Evolutionary conservation across 31 red algal species (phyloP).

Genomic region (Endocladia muricata): DNA sequence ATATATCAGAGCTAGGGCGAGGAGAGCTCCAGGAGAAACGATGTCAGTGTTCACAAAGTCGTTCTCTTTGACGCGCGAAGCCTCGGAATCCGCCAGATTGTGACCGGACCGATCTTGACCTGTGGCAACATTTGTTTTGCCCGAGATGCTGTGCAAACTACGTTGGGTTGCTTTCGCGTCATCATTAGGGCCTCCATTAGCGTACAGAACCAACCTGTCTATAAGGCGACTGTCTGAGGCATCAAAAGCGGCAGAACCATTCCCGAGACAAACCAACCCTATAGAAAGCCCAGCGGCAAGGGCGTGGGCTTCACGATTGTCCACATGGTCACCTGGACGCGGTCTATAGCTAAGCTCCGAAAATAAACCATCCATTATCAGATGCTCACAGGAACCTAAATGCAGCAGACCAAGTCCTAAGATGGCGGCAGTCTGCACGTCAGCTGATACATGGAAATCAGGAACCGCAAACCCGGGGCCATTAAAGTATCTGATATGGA

Average conservation of each 20-base stretch:
- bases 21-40: conserved; percentile 73
- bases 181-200: conserved; percentile 56
- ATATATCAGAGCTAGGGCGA: conserved; percentile 83
- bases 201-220: conserved; percentile 64
- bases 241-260: conserved; percentile 64
- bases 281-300: conserved; percentile 87
- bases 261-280: conserved; percentile 82
- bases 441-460: conserved; percentile 89
- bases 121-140: neutral
- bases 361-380: conserved; percentile 87
- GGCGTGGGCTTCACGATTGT: conserved; percentile 77
- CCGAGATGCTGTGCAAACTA: conserved; percentile 1
- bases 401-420: conserved; percentile 91
- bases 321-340: conserved; percentile 64
- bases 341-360: conserved; percentile 70
- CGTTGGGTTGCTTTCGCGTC: neutral
- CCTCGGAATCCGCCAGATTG: conserved; percentile 55
- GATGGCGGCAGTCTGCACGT: conserved; percentile 87
- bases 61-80: conserved; percentile 68
- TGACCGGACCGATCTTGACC: conserved; percentile 15
- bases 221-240: conserved; percentile 49
- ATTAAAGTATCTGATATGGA: conserved; percentile 94
- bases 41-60: conserved; percentile 73
- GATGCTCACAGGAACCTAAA: conserved; percentile 67
- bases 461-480: conserved; percentile 91